Evolutionary conservation across 768 basidiomycete genomes (phyloP).

Genomic region (Trametes coccinea): DNA sequence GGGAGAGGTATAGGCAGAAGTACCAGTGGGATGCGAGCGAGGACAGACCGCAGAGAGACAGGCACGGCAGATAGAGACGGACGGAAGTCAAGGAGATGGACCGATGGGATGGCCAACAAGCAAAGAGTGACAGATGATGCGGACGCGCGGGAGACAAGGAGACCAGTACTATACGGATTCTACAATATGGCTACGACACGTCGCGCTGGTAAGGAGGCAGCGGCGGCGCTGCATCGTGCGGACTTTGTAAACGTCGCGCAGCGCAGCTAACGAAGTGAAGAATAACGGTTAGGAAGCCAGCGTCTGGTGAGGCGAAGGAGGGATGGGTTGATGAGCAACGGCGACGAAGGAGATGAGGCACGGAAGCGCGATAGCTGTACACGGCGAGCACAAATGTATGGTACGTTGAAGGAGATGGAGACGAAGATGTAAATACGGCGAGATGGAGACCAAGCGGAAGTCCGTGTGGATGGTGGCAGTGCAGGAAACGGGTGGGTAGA

Average conservation of each 20-base stretch:
- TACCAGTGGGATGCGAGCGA: background rate
- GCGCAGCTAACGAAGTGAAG: background rate
- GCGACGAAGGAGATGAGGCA: background rate
- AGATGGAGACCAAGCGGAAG: conserved; percentile 7
- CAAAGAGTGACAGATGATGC: conserved; percentile 3
- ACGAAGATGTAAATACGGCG: conserved; percentile 2
- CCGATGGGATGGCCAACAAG: background rate
- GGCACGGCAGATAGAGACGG: background rate
- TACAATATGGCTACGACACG: conserved; percentile 4
- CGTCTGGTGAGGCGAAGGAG: background rate
- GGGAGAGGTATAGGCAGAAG: conserved; percentile 6
- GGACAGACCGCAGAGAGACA: background rate
- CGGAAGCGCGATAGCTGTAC: conserved; percentile 8
- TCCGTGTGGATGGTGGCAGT: background rate
- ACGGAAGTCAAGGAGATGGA: background rate
- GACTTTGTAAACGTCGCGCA: too few species aligned
- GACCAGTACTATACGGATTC: conserved; percentile 9
- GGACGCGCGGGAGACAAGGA: background rate
- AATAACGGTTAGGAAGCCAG: conserved; percentile 10
- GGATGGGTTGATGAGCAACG: too few species aligned
- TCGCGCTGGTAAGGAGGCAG: background rate
- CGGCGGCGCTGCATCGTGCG: too few species aligned
- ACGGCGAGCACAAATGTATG: conserved; percentile 4
- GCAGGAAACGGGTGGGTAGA: background rate
- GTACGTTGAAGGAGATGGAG: conserved; percentile 8